These are phyloP conservation scores for Hypocrella siamensis DNA, from an alignment of 2,329 filamentous ascomycete genomes.

Conservation along the genomic window DNA sequence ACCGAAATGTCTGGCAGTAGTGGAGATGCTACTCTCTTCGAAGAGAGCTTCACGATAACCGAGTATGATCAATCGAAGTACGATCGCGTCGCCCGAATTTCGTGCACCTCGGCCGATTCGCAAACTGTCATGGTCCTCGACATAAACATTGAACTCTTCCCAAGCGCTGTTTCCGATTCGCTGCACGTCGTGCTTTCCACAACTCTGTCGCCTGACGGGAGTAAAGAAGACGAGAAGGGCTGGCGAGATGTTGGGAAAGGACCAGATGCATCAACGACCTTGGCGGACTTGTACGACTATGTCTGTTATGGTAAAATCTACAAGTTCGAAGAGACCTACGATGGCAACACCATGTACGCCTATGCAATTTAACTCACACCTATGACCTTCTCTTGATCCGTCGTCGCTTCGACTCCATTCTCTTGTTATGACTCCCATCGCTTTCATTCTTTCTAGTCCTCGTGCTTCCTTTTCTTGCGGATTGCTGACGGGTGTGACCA, in stretches of 20 bases:
- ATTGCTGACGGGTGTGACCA: neutral
- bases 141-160: conserved; percentile 88
- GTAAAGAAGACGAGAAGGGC: conserved; percentile 57
- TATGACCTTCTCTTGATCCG: too few relatives aligned
- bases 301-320: conserved; percentile 83
- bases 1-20: conserved; percentile 24
- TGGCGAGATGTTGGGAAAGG: conserved; percentile 61
- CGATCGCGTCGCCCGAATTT: conserved; percentile 82
- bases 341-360: conserved; percentile 65
- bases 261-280: conserved; percentile 37
- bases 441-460: neutral
- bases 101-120: conserved; percentile 58
- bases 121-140: conserved; percentile 71
- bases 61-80: conserved; percentile 75
- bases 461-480: too few relatives aligned
- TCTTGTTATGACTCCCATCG: neutral
- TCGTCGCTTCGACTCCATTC: neutral
- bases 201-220: conserved; percentile 74
- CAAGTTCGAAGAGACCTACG: conserved; percentile 65
- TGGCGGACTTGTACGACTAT: conserved; percentile 74
- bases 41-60: conserved; percentile 78
- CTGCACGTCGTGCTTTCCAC: conserved; percentile 72
- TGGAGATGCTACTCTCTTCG: conserved; percentile 83
- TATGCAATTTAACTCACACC: neutral
- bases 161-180: conserved; percentile 55